phyloP scores from a whole-genome alignment of 2,329 filamentous ascomycete species.

The Hypoxylon rubiginosum region DNA sequence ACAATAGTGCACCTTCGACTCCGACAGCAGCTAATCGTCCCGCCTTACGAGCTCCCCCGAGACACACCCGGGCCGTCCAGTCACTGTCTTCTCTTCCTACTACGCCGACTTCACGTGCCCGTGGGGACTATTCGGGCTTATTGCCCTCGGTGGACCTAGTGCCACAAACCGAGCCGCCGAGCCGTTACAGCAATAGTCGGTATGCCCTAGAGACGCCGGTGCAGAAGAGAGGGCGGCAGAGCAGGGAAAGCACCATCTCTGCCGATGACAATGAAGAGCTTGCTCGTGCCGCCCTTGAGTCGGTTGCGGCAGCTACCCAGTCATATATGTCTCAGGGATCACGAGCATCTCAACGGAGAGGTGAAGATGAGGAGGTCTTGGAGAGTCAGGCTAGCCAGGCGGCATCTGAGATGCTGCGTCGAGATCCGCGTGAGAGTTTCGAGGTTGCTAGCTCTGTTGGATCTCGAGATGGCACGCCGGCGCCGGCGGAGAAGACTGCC shows the following conservation, averaged over 20 bases:
- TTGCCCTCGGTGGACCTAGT: conserved; percentile 74
- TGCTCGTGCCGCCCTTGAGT: conserved; percentile 66
- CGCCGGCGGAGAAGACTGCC: conserved; percentile 60
- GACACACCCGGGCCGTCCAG: conserved; percentile 81
- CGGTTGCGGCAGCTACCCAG: conserved; percentile 63
- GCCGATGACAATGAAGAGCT: conserved; percentile 72
- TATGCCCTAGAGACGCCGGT: conserved; percentile 62
- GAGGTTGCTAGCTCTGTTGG: conserved; percentile 61
- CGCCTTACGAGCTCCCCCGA: conserved; percentile 64
- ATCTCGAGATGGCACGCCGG: conserved; percentile 61
- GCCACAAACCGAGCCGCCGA: conserved; percentile 69
- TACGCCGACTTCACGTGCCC: conserved; percentile 73
- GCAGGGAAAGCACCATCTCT: conserved; percentile 89
- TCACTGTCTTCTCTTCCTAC: conserved; percentile 87
- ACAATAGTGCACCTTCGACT: conserved; percentile 81
- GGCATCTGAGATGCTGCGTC: conserved; percentile 80
- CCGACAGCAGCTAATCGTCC: conserved; percentile 65
- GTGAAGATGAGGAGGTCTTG: conserved; percentile 72
- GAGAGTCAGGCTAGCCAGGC: conserved; percentile 84
- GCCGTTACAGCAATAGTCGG: conserved; percentile 58
- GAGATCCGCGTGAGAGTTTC: conserved; percentile 67
- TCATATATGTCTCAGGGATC: conserved; percentile 53
- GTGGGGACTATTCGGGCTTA: conserved; percentile 65
- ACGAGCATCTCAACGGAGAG: conserved; percentile 51
- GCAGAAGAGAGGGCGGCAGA: conserved; percentile 69